Conservation (phyloP, 495 filamentous ascomycete species). For the Neurospora intermedia region DNA sequence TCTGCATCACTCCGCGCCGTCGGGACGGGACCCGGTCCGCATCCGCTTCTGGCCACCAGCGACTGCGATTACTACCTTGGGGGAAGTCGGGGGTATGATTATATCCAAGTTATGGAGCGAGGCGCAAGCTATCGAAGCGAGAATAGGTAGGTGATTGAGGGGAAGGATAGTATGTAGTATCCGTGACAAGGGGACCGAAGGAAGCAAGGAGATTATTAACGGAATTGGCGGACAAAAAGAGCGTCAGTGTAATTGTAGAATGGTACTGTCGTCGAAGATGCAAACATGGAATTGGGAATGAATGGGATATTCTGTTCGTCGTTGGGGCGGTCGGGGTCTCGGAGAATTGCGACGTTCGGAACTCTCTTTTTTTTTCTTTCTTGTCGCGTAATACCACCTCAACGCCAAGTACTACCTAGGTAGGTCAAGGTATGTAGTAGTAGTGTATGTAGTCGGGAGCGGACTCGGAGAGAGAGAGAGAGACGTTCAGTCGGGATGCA, state of each 20-base stretch:
- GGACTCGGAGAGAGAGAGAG: neutral
- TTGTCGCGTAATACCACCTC: neutral
- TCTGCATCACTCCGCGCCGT: conserved; percentile 39
- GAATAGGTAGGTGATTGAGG: neutral
- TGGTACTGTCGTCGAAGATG: neutral
- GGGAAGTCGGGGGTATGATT: neutral
- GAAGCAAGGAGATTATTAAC: neutral
- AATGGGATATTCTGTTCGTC: neutral
- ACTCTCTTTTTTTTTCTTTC: neutral
- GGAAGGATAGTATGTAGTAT: neutral
- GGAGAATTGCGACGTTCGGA: neutral
- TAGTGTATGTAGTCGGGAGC: too few species aligned
- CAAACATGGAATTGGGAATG: neutral
- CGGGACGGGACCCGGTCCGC: conserved; percentile 14
- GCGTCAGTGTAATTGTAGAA: neutral
- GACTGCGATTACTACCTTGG: neutral
- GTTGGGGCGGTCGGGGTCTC: neutral
- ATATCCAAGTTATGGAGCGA: neutral
- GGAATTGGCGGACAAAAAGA: neutral
- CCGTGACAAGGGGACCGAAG: neutral
- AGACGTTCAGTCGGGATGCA: too few species aligned
- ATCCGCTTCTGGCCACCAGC: conserved; percentile 8
- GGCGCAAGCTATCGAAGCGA: neutral
- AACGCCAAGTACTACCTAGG: neutral
- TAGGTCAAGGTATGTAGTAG: neutral